phyloP scores from a whole-genome alignment of 2,329 filamentous ascomycete genomes.

The Chrysoporthe cubensis region DNA sequence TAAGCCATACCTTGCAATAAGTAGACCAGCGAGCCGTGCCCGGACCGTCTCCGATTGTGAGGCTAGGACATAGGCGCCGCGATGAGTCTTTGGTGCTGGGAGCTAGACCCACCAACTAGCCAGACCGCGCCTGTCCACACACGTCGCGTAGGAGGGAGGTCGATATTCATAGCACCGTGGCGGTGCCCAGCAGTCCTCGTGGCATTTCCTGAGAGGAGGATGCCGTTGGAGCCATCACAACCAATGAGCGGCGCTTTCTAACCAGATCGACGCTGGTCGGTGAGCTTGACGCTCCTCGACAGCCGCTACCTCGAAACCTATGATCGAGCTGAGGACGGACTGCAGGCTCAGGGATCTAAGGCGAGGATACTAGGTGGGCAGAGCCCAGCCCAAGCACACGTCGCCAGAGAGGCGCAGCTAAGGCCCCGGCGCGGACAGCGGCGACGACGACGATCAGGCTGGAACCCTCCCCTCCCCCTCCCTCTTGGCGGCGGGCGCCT shows the following conservation, averaged over 20 bases:
- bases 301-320: background rate
- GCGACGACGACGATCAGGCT: background rate
- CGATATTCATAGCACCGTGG: no score
- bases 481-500: background rate
- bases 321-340: background rate
- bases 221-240: background rate
- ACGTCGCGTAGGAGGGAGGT: no score
- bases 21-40: no score
- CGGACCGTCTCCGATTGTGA: no score
- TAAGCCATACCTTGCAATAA: no score
- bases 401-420: background rate
- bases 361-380: background rate
- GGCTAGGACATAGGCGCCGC: no score
- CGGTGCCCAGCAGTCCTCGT: no score
- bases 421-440: background rate
- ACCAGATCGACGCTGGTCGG: background rate
- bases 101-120: background rate
- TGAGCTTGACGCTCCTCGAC: background rate
- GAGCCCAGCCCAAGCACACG: background rate
- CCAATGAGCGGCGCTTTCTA: background rate
- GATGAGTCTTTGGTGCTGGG: background rate
- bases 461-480: background rate
- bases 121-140: background rate
- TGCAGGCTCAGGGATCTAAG: no score
- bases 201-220: no score